Percentiles rank a stretch among this genome's conserved stretches.
phyloP scores from a whole-genome alignment of 2,329 filamentous ascomycete genomes.

The Ilyonectria robusta region DNA sequence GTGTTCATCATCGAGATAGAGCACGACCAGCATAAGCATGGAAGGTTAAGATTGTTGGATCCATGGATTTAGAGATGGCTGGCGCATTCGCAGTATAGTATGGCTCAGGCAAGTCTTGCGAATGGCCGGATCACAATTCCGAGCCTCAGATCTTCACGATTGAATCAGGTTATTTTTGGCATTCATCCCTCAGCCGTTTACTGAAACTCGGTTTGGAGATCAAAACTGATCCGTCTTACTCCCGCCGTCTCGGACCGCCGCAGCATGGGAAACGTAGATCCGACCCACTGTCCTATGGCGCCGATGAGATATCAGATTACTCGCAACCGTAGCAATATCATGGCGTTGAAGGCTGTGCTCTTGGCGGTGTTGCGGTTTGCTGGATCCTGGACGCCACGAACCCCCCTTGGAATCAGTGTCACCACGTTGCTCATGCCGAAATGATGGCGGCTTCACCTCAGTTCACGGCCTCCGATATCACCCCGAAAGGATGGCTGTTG shows the following conservation, averaged over 20 bases:
- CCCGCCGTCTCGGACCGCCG: slow-evolving; percentile 7
- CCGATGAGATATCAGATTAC: neutral
- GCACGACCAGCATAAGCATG: neutral
- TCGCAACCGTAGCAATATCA: neutral
- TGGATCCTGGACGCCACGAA: slow-evolving; percentile 18
- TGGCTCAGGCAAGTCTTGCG: neutral
- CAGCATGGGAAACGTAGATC: slow-evolving; percentile 1
- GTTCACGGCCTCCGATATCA: neutral
- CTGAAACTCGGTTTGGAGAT: neutral
- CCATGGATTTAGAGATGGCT: neutral
- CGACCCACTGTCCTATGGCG: neutral
- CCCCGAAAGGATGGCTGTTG: neutral
- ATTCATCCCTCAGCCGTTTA: neutral
- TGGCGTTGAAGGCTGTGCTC: neutral
- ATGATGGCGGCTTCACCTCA: slow-evolving; percentile 21
- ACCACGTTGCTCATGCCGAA: slow-evolving; percentile 4
- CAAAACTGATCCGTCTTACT: neutral
- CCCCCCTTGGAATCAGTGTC: neutral
- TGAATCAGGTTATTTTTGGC: neutral
- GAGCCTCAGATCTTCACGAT: neutral
- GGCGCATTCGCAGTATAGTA: neutral
- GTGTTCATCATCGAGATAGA: neutral
- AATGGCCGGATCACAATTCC: neutral
- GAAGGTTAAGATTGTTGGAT: neutral
- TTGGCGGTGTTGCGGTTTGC: slow-evolving; percentile 3